Conservation (phyloP, 23 red algal genomes). For the Pyropia yezoensis region DNA sequence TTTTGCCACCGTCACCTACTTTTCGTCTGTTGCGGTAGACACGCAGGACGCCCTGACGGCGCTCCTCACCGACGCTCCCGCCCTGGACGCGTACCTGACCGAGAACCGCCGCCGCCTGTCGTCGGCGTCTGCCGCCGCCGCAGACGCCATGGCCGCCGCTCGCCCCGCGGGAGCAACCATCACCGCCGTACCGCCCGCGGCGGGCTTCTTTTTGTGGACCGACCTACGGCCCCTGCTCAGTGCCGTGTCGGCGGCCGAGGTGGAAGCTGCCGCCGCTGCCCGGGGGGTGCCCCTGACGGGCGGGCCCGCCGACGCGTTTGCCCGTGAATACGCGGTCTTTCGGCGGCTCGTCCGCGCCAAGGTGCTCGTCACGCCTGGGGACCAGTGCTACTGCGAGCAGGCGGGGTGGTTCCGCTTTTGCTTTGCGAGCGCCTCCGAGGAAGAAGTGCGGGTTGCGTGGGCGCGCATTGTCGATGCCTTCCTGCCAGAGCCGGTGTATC, state of each 20-base stretch:
- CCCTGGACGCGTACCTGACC: conserved; percentile 3
- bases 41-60: conserved; percentile 20
- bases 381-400: conserved; percentile 10
- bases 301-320: not conserved
- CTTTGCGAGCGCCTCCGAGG: conserved; percentile 8
- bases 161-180: too few species aligned
- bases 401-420: conserved; percentile 40
- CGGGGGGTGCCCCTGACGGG: too few species aligned
- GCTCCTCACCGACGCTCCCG: conserved; percentile 1
- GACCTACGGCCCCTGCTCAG: too few species aligned
- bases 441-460: too few species aligned
- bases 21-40: conserved; percentile 12
- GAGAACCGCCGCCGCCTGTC: conserved; percentile 4
- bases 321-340: not conserved
- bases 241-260: too few species aligned
- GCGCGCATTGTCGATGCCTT: too few species aligned
- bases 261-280: too few species aligned
- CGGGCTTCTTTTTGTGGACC: too few species aligned
- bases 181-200: too few species aligned
- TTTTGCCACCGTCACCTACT: conserved; percentile 3
- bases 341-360: conserved; percentile 4
- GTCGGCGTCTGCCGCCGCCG: not conserved
- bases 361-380: conserved; percentile 22
- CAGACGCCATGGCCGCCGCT: too few species aligned
- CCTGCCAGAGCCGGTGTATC: too few species aligned